Conservation (phyloP, 495 filamentous ascomycete genomes). For the Patellaria atrata region DNA sequence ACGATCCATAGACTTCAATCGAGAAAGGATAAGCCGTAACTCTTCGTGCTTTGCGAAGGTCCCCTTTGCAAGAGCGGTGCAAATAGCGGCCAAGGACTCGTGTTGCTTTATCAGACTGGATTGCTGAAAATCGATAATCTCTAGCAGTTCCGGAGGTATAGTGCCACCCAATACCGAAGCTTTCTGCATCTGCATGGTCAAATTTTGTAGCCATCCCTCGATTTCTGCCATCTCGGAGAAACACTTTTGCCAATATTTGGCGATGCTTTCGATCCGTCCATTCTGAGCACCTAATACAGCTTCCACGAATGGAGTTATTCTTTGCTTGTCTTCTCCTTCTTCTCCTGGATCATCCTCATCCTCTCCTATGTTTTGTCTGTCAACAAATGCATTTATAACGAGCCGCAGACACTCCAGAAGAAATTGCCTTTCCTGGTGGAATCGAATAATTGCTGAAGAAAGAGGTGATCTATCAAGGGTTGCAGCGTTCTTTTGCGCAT, state of each 20-base stretch:
- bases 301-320: constrained; percentile 24
- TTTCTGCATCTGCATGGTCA: constrained; percentile 58
- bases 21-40: constrained; percentile 51
- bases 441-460: constrained; percentile 63
- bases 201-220: constrained; percentile 52
- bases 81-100: constrained; percentile 64
- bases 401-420: constrained; percentile 72
- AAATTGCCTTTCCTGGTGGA: constrained; percentile 65
- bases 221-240: constrained; percentile 57
- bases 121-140: constrained; percentile 60
- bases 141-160: constrained; percentile 42
- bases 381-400: constrained; percentile 47
- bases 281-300: constrained; percentile 7
- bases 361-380: too few relatives aligned
- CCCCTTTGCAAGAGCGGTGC: constrained; percentile 62
- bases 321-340: constrained; percentile 30
- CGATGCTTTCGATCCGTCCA: constrained; percentile 11
- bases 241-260: constrained; percentile 50
- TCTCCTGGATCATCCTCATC: constrained; percentile 31
- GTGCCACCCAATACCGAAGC: constrained; percentile 50
- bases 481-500: constrained; percentile 48
- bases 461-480: constrained; percentile 51
- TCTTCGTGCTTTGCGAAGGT: constrained; percentile 53
- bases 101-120: constrained; percentile 68
- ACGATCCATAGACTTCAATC: constrained; percentile 51